A percentile compares a stretch with the other conserved stretches of the same genome.
phyloP scores from a whole-genome alignment of 2,329 filamentous ascomycete genomes.

The Colletotrichum tamarilloi region DNA sequence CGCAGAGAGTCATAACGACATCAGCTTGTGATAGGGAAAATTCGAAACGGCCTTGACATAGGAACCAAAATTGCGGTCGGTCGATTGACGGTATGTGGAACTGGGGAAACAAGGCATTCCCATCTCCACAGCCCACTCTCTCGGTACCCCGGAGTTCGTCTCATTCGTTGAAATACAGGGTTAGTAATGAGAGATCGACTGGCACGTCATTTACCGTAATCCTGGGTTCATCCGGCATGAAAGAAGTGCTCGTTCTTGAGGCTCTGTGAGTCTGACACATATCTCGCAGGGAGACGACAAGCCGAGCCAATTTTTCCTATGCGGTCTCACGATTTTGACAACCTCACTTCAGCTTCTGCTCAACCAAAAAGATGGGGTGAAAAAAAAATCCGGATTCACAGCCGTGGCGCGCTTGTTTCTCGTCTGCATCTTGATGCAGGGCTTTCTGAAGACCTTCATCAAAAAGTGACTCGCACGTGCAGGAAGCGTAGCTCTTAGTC shows the following conservation, averaged over 20 bases:
- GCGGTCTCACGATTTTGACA: not conserved
- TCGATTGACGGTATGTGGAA: not conserved
- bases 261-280: too few relatives aligned
- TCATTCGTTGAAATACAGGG: not conserved
- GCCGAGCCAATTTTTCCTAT: not conserved
- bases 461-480: constrained; percentile 30
- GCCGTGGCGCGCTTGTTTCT: not conserved
- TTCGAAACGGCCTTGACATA: not conserved
- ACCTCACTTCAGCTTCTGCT: constrained; percentile 2
- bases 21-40: not conserved
- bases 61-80: not conserved
- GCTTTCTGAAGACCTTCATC: constrained; percentile 28
- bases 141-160: not conserved
- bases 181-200: not conserved
- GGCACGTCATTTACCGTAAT: not conserved
- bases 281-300: not conserved
- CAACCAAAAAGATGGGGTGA: not conserved
- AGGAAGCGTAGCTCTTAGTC: not conserved
- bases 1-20: not conserved
- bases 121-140: not conserved
- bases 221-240: not conserved
- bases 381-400: not conserved
- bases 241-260: not conserved
- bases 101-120: not conserved
- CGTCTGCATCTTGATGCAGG: constrained; percentile 16